phyloP scores from a whole-genome alignment of 1,139 yeast species.

The Protomyces inouyei region DNA sequence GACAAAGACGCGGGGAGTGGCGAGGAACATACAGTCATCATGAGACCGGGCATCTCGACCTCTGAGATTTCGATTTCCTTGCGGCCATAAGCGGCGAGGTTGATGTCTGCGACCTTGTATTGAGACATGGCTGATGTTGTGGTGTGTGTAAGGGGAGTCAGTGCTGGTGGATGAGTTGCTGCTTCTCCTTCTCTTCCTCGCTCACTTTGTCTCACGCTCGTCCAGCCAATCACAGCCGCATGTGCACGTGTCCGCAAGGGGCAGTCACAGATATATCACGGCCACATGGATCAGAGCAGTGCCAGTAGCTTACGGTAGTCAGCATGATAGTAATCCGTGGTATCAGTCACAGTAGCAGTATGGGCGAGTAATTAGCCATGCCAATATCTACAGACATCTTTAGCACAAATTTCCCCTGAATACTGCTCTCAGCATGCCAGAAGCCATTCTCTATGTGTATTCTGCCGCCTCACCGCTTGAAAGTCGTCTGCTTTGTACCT shows the following conservation, averaged over 20 bases:
- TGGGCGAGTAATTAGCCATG: too few relatives aligned
- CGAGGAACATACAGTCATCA: conserved; percentile 57
- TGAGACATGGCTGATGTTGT: conserved; percentile 12
- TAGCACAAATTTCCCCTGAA: too few relatives aligned
- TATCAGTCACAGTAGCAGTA: too few relatives aligned
- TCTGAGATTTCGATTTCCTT: conserved; percentile 98
- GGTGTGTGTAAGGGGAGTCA: not conserved
- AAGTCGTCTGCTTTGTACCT: conserved; percentile 23
- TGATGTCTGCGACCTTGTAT: conserved; percentile 96
- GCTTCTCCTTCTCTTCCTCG: not conserved
- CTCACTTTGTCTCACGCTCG: not conserved
- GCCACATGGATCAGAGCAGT: too few relatives aligned
- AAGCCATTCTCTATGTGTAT: too few relatives aligned
- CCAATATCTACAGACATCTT: too few relatives aligned
- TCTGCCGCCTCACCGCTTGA: conserved; percentile 4
- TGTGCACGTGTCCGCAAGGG: too few relatives aligned
- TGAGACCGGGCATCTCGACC: conserved; percentile 98
- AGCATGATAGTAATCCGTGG: too few relatives aligned
- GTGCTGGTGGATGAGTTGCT: not conserved
- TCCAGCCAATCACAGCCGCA: not conserved
- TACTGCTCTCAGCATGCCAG: too few relatives aligned
- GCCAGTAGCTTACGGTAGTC: too few relatives aligned
- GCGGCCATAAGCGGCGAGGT: conserved; percentile 98
- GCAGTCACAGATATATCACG: too few relatives aligned
- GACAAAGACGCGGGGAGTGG: not conserved